phyloP scores from a whole-genome alignment of 768 basidiomycete genomes.

The Russula sp. region DNA sequence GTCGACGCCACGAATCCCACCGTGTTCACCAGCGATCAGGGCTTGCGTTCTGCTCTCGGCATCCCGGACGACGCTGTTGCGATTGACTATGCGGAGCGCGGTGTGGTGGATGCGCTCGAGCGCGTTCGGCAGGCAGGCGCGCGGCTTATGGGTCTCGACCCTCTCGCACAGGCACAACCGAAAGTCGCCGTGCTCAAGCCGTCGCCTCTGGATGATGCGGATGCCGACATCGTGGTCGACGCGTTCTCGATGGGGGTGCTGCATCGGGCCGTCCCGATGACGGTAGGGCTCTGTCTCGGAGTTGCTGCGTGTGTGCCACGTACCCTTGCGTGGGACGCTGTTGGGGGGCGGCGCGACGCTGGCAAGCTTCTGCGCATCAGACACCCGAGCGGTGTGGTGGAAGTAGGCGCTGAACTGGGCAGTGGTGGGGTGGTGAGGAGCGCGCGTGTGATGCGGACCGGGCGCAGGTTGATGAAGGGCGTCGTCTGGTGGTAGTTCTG shows the following conservation, averaged over 20 bases:
- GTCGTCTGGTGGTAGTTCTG: conserved; percentile 53
- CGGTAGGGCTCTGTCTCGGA: conserved; percentile 62
- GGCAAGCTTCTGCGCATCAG: conserved; percentile 42
- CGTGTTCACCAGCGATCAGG: conserved; percentile 48
- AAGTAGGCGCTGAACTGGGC: conserved; percentile 54
- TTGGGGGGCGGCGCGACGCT: conserved; percentile 26
- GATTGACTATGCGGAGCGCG: conserved; percentile 24
- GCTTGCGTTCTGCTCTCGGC: conserved; percentile 38
- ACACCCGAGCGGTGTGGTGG: conserved; percentile 63
- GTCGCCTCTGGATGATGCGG: conserved; percentile 30
- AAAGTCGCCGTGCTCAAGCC: conserved; percentile 56
- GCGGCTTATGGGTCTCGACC: conserved; percentile 56
- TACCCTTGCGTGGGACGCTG: conserved; percentile 50
- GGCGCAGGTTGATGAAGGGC: conserved; percentile 66
- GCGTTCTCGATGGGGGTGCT: conserved; percentile 67
- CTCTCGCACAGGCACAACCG: conserved; percentile 57
- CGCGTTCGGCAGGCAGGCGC: conserved; percentile 51
- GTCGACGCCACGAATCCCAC: conserved; percentile 75
- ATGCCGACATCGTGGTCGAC: conserved; percentile 48
- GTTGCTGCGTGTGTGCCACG: conserved; percentile 52
- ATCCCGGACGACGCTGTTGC: conserved; percentile 25
- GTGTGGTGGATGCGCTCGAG: conserved; percentile 39
- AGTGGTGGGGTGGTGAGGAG: conserved; percentile 43
- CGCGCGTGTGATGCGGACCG: conserved; percentile 63
- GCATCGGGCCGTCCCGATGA: conserved; percentile 70